These are phyloP conservation scores for Xylaria sp. DNA, from an alignment of 2,329 filamentous ascomycete species.

Conservation along the genomic window DNA sequence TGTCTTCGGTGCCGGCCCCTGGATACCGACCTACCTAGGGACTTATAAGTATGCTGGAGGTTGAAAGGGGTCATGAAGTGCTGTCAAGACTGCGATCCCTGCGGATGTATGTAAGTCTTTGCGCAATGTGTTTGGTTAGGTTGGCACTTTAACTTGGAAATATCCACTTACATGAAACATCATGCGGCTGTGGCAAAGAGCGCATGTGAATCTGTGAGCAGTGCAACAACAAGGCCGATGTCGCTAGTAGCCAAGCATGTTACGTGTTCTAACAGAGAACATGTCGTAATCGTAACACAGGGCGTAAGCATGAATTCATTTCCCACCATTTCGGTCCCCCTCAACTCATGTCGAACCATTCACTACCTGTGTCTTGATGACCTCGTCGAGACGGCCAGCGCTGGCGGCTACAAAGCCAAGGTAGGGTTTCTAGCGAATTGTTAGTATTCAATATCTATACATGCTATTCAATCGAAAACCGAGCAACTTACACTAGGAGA, in stretches of 20 bases:
- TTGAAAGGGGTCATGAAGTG: background rate
- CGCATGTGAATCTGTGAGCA: constrained; percentile 23
- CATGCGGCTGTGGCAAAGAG: constrained; percentile 15
- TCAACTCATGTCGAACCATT: constrained; percentile 31
- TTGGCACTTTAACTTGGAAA: background rate
- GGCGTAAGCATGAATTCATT: constrained; percentile 1
- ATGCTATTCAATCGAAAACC: background rate
- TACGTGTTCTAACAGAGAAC: background rate
- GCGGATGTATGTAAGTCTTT: background rate
- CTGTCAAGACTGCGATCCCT: constrained; percentile 17
- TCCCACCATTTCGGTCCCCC: background rate
- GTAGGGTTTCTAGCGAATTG: constrained; percentile 64
- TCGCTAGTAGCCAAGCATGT: background rate
- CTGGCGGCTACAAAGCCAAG: constrained; percentile 87
- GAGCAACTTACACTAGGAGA: constrained; percentile 59
- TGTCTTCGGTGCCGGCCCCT: background rate
- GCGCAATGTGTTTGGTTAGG: background rate
- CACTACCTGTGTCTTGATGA: constrained; percentile 39
- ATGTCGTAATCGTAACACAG: background rate
- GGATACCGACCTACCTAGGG: constrained; percentile 7
- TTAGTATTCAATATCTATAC: constrained; percentile 18
- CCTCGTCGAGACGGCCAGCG: constrained; percentile 69
- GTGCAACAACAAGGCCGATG: background rate
- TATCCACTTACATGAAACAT: constrained; percentile 22
- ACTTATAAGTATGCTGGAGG: background rate